A percentile compares a stretch with the other conserved stretches of the same genome.
Conservation (phyloP, 495 filamentous ascomycete genomes). For the Aspergillus campestris region DNA sequence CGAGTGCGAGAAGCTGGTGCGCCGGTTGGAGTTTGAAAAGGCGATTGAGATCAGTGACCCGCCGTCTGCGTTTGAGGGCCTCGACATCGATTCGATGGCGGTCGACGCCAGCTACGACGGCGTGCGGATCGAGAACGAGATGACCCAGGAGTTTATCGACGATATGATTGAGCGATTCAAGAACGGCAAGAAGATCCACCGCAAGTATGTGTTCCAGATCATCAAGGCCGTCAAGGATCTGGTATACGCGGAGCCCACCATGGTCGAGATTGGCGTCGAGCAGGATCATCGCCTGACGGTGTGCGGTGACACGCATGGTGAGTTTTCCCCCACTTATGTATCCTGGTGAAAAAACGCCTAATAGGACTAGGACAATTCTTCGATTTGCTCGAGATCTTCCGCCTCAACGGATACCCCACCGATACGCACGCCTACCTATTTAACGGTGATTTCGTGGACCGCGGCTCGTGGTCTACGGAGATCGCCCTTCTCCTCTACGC, state of each 20-base stretch:
- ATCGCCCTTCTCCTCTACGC: constrained; percentile 90
- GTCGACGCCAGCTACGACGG: constrained; percentile 85
- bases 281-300: constrained; percentile 76
- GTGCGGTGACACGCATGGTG: constrained; percentile 95
- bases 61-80: constrained; percentile 79
- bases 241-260: constrained; percentile 86
- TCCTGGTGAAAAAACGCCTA: constrained; percentile 4
- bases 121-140: constrained; percentile 64
- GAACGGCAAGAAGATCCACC: constrained; percentile 86
- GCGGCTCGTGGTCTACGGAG: constrained; percentile 95
- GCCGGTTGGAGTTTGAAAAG: constrained; percentile 80
- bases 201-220: constrained; percentile 97
- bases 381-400: constrained; percentile 93
- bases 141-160: constrained; percentile 93
- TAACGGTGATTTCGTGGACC: constrained; percentile 98
- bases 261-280: constrained; percentile 87
- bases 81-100: constrained; percentile 77
- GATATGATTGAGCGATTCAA: constrained; percentile 97
- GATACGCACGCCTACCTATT: constrained; percentile 90
- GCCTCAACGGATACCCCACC: constrained; percentile 74
- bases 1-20: constrained; percentile 89
- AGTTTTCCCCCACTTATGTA: constrained; percentile 12
- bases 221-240: constrained; percentile 81
- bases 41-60: constrained; percentile 92
- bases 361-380: constrained; percentile 96